Evolutionary conservation across 768 basidiomycete species (phyloP).

Genomic region (Naganishia randhawae): DNA sequence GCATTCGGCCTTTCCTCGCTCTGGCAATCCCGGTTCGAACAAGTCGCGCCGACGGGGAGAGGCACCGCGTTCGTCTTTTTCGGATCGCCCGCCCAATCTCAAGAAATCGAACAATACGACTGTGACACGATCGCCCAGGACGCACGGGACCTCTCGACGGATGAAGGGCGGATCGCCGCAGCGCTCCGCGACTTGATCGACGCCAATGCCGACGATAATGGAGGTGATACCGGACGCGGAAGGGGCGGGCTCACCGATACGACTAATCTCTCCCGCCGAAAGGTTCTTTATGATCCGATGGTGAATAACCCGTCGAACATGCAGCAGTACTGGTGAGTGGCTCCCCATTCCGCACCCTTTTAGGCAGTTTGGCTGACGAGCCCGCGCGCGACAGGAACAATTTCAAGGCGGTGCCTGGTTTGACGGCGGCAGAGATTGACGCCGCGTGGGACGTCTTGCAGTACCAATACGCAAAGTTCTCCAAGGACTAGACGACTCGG

Average conservation of each 20-base stretch:
- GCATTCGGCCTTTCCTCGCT: slow-evolving; percentile 22
- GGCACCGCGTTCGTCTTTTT: slow-evolving; percentile 12
- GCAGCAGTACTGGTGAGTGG: slow-evolving; percentile 21
- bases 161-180: slow-evolving; percentile 20
- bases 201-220: slow-evolving; percentile 11
- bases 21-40: slow-evolving; percentile 1
- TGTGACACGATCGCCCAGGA: background rate
- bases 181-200: slow-evolving; percentile 19
- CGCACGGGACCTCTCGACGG: background rate
- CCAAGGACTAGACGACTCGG: too few species aligned
- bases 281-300: slow-evolving; percentile 18
- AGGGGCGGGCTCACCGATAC: background rate
- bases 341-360: too few species aligned
- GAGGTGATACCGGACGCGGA: background rate
- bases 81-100: background rate
- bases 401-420: background rate
- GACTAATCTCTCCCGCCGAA: background rate
- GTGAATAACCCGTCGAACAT: slow-evolving; percentile 18
- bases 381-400: background rate
- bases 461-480: background rate
- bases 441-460: background rate
- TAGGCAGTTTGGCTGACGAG: background rate
- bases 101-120: slow-evolving; percentile 12
- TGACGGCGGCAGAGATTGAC: background rate
- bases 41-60: background rate